Evolutionary conservation across 192 early-diverging fungal genomes (phyloP), one percentile per base, ranked within the genome.

Genomic region (Piromyces sp.): DNA sequence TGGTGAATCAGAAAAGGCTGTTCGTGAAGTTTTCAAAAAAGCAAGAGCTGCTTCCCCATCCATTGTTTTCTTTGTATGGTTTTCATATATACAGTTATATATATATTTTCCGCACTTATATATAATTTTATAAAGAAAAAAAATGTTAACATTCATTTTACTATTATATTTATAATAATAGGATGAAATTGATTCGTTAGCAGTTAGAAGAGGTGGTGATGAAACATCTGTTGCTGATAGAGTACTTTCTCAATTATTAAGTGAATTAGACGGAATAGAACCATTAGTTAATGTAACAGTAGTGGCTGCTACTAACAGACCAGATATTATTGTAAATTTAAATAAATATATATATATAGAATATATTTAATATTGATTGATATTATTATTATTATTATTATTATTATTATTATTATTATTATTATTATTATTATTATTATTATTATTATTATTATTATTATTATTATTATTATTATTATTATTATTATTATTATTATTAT

Each of bases 141-240:
- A 7, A 36, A 36, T 4, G 4, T 4, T 36, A 36, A 36, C 12
- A 36, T 36, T 36, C 4, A 36, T 36, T 7, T 36, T 36, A 7
- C 4, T 36, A 36, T 36, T 36, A 36, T 36, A 7, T 36, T 12
- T 36, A 36, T 36, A 36, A 7, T 36, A 31, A 15, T 82, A 95
- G 94, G 94, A 99, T 86, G 98, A 98, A 87, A 98, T 99, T 80
- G 98, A 99, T 81, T 96, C 98, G 14, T 85, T 98, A 15, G 94
- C 95, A 13, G 95, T 96, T 28, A 92, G 93, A 81, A 91, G 97
- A 68, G 90, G 92, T 36, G 86, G 88, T 15, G 78, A 86, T 12
- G 87, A 87, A 1, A 88, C 95, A 11, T 97, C 96, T 4, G 97
- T 98, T 0, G 92, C 93, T 13, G 97, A 98, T 83, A 90, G 98